These are phyloP conservation scores for Kwoniella sp. DNA, from an alignment of 768 basidiomycete genomes.

Conservation along the genomic window DNA sequence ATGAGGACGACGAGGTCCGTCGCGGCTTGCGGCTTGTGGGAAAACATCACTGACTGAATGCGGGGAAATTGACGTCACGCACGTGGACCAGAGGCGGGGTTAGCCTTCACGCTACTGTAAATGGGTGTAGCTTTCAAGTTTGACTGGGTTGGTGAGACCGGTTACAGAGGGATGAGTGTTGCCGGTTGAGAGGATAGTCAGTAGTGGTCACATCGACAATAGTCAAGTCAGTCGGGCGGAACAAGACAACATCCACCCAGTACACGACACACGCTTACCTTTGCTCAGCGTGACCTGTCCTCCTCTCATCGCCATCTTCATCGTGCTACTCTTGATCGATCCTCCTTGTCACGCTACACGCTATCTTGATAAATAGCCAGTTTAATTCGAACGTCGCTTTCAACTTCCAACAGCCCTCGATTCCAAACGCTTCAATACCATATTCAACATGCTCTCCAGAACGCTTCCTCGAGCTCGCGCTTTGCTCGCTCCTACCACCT, in stretches of 20 bases:
- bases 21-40: slow-evolving; percentile 4
- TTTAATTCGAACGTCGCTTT: too few species aligned
- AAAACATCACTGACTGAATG: slow-evolving; percentile 5
- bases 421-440: too few species aligned
- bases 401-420: too few species aligned
- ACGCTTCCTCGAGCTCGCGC: slow-evolving; percentile 5
- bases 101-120: neutral
- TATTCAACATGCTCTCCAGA: neutral
- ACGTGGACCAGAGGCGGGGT: slow-evolving; percentile 12
- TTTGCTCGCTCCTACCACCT: neutral
- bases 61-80: slow-evolving; percentile 24
- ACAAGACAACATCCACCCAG: neutral
- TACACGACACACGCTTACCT: neutral
- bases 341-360: neutral
- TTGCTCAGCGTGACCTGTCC: slow-evolving; percentile 1
- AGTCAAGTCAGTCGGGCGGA: neutral
- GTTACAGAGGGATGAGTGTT: neutral
- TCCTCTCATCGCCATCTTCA: neutral
- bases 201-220: neutral
- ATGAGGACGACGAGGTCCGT: too few species aligned
- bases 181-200: slow-evolving; percentile 13
- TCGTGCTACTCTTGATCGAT: neutral
- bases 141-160: neutral
- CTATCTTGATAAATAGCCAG: neutral
- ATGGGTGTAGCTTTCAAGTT: neutral